These are phyloP conservation scores for Chaetomiaceae sp. DNA, from an alignment of 2,329 filamentous ascomycete genomes.

Conservation along the genomic window DNA sequence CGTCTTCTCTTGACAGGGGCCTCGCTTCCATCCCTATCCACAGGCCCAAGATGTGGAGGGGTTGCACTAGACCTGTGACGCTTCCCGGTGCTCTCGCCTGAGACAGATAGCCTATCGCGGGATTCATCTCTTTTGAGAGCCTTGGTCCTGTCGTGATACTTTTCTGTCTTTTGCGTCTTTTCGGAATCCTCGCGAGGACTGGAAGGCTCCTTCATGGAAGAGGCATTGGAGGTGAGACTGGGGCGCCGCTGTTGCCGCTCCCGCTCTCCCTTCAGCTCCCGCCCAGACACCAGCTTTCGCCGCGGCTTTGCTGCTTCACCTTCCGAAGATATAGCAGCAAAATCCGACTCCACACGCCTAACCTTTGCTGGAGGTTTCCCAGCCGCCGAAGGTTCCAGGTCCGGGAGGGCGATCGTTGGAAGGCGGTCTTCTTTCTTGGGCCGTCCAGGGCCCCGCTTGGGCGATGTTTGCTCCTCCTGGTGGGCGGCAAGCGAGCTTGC, in stretches of 20 bases:
- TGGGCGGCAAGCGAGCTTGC: conserved; percentile 40
- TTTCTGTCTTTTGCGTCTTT: conserved; percentile 46
- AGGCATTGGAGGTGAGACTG: conserved; percentile 53
- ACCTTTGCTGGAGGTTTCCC: conserved; percentile 45
- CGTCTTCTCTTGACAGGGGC: conserved; percentile 52
- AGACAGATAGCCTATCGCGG: conserved; percentile 47
- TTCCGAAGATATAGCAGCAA: conserved; percentile 49
- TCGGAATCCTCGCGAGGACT: conserved; percentile 53
- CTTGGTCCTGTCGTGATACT: conserved; percentile 56
- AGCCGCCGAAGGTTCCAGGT: conserved; percentile 50
- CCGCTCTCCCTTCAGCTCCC: conserved; percentile 55
- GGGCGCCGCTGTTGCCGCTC: conserved; percentile 55
- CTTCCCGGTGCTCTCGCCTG: conserved; percentile 51
- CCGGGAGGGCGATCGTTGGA: conserved; percentile 44
- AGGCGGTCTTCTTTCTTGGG: conserved; percentile 52
- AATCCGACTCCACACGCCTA: conserved; percentile 51
- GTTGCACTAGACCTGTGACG: conserved; percentile 56
- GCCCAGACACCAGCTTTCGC: conserved; percentile 59
- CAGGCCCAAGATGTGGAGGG: conserved; percentile 48
- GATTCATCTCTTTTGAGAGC: conserved; percentile 58
- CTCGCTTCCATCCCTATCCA: conserved; percentile 50
- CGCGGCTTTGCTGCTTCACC: conserved; percentile 55
- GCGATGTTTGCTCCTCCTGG: conserved; percentile 43
- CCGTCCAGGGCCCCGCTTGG: conserved; percentile 49
- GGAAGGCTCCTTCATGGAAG: conserved; percentile 47